Evolutionary conservation across 768 basidiomycete species (phyloP).

Genomic region (Lactarius evosmus): DNA sequence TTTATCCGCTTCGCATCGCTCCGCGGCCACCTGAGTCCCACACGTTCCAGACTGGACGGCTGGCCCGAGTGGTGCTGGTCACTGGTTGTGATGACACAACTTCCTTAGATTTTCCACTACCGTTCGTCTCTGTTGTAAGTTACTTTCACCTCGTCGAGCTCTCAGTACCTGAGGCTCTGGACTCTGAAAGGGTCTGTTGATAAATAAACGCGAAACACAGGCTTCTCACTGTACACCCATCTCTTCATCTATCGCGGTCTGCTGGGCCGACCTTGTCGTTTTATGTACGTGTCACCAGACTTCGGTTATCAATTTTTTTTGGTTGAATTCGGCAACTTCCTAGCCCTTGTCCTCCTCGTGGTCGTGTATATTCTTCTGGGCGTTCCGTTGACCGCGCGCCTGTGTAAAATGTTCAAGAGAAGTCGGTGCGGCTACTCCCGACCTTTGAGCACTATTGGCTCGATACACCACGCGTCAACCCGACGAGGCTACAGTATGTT

Average conservation of each 20-base stretch:
- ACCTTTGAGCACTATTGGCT: not conserved
- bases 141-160: not conserved
- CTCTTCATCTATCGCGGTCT: slow-evolving; percentile 15
- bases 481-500: not conserved
- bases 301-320: slow-evolving; percentile 4
- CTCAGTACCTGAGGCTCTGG: not conserved
- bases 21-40: not conserved
- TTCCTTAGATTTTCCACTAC: not conserved
- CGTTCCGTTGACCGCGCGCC: slow-evolving; percentile 27
- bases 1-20: not conserved
- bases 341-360: slow-evolving; percentile 28
- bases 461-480: not conserved
- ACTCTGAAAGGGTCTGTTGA: not conserved
- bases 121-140: slow-evolving; percentile 2
- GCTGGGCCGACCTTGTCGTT: slow-evolving; percentile 28
- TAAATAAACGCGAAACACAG: slow-evolving; percentile 7
- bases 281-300: slow-evolving; percentile 24
- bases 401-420: slow-evolving; percentile 21
- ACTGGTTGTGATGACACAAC: not conserved
- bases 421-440: not conserved
- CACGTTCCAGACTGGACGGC: slow-evolving; percentile 7
- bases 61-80: not conserved
- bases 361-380: slow-evolving; percentile 30
- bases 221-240: slow-evolving; percentile 17
- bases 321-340: not conserved